Conservation (phyloP, 192 early-diverging fungal genomes). For the Umbelopsis vinacea region DNA sequence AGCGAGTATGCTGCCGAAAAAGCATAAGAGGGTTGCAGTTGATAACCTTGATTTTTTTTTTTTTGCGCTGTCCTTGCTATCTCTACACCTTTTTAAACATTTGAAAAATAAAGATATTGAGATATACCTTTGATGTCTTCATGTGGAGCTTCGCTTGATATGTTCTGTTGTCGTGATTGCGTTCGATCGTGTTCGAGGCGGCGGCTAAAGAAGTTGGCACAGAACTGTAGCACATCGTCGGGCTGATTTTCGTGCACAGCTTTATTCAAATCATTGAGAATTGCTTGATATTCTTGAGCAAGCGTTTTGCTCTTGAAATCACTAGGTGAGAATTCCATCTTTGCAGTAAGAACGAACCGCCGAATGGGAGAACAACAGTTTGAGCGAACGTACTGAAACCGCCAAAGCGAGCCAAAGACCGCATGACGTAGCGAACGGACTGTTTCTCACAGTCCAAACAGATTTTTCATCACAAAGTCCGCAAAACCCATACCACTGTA, state of each 20-base stretch:
- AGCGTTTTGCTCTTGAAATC: background rate
- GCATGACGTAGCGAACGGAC: conserved; percentile 6
- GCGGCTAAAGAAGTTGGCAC: conserved; percentile 83
- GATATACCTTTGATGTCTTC: background rate
- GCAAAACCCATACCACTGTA: background rate
- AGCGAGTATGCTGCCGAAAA: too few relatives aligned
- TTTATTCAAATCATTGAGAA: conserved; percentile 85
- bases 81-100: background rate
- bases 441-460: too few relatives aligned
- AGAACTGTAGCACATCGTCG: conserved; percentile 90
- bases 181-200: conserved; percentile 82
- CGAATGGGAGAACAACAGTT: background rate
- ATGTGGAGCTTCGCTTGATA: background rate
- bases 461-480: background rate
- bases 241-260: conserved; percentile 79
- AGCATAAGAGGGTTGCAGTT: too few relatives aligned
- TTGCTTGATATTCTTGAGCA: conserved; percentile 49
- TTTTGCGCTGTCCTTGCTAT: too few relatives aligned
- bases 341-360: background rate
- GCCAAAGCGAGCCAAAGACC: background rate
- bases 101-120: background rate
- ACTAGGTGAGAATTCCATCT: conserved; percentile 1
- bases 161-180: conserved; percentile 30
- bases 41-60: too few relatives aligned
- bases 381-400: background rate